Percentiles rank a stretch among this genome's conserved stretches.
Evolutionary conservation across 2,329 filamentous ascomycete species (phyloP).

Genomic region (Dendrostoma leiphaemia): DNA sequence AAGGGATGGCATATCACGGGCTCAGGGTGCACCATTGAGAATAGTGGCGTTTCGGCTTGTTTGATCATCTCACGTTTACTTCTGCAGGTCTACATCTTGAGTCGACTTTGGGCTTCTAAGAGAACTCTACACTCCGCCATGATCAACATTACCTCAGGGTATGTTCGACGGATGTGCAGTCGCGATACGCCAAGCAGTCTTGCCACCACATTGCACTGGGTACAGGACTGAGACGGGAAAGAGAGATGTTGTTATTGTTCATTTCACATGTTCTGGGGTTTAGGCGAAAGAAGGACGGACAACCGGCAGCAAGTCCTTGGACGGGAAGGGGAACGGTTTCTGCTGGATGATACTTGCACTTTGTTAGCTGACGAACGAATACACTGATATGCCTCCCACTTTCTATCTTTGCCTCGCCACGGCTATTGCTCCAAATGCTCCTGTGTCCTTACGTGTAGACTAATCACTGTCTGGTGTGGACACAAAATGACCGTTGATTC

Average conservation of each 20-base stretch:
- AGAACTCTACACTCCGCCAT: not conserved
- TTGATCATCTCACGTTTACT: not conserved
- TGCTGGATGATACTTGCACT: not conserved
- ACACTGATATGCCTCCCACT: conserved; percentile 7
- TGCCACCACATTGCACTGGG: not conserved
- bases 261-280: not conserved
- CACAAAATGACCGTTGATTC: no score
- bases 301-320: not conserved
- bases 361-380: conserved; percentile 15
- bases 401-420: no score
- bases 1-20: conserved; percentile 7
- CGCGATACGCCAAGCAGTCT: not conserved
- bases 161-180: not conserved
- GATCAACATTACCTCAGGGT: not conserved
- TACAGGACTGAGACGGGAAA: not conserved
- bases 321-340: not conserved
- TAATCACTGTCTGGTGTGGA: no score
- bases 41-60: conserved; percentile 7
- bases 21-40: conserved; percentile 1
- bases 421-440: no score
- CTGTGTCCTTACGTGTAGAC: no score
- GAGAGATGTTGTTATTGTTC: not conserved
- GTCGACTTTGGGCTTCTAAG: conserved; percentile 1
- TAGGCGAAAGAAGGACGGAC: conserved; percentile 3
- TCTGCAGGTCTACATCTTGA: not conserved